Evolutionary conservation across 306 rosid species (phyloP), one percentile per base, ranked within the genome.

Genomic region (Fagus crenata): DNA sequence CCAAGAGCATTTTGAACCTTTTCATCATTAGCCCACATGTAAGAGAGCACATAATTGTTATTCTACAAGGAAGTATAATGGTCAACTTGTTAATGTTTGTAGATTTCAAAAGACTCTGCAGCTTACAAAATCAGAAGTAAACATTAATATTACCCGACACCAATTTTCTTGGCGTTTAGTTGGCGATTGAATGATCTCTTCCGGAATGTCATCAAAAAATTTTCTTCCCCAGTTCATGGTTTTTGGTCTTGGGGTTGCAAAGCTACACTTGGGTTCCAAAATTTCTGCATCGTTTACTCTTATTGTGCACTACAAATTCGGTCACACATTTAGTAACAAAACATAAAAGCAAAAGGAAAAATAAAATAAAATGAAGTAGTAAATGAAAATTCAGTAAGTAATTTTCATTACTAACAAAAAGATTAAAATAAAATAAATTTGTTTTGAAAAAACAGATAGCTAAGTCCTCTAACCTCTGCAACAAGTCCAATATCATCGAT

Each of bases 211-310:
- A 0, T 77, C 80, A 15, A 77, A 69, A 54, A 69, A 77, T 40
- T 69, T 54, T 42, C 32, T 6, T 31, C 68, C 56, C 42, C 59
- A 71, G 31, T 17, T 65, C 71, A 65, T 65, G 71, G 2, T 65
- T 39, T 77, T 68, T 68, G 51, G 18, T 55, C 59, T 67, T 31
- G 75, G 80, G 7, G 75, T 2, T 28, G 80, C 75, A 71, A 71
- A 77, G 22, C 68, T 53, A 68, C 80, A 77, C 72, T 77, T 77
- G 18, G 80, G 80, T 69, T 77, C 68, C 69, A 77, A 31, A 53
- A 77, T 68, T 5, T 77, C 64, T 53, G 74, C 75, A 55, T 77
- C 80, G 46, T 68, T 71, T 14, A 77, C 75, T 6, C 12, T 31
- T 39, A 55, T 28, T 40, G 80, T 77, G 75, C 80, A 77, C 80